Evolutionary conservation across 805 yeast genomes (phyloP).

Genomic region (Cyberlindnera xylosilytica): DNA sequence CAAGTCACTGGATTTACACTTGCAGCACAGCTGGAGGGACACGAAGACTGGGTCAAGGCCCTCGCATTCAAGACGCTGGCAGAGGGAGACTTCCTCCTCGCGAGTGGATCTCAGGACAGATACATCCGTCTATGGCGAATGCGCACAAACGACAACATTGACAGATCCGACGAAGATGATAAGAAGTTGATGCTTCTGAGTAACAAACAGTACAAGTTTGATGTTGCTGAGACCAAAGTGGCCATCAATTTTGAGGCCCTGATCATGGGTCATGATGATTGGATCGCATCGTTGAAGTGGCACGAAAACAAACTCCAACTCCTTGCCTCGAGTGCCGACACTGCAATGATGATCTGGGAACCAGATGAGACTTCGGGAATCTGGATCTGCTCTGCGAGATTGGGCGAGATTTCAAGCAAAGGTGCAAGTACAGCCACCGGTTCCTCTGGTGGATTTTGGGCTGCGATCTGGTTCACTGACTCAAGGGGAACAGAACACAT

Average conservation of each 20-base stretch:
- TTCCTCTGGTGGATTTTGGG: slow-evolving; percentile 74
- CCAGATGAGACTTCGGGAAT: slow-evolving; percentile 84
- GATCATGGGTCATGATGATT: slow-evolving; percentile 97
- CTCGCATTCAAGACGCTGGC: slow-evolving; percentile 51
- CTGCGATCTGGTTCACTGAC: slow-evolving; percentile 63
- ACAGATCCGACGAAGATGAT: slow-evolving; percentile 53
- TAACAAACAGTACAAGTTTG: slow-evolving; percentile 70
- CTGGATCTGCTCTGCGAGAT: slow-evolving; percentile 77
- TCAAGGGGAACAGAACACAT: slow-evolving; percentile 43
- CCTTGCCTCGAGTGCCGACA: slow-evolving; percentile 87
- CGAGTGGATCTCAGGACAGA: slow-evolving; percentile 91
- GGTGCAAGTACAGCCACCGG: slow-evolving; percentile 99
- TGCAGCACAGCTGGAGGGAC: slow-evolving; percentile 71
- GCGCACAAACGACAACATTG: slow-evolving; percentile 50
- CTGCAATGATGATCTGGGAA: slow-evolving; percentile 91
- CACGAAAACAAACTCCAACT: slow-evolving; percentile 53
- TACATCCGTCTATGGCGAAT: slow-evolving; percentile 89
- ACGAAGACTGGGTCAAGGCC: slow-evolving; percentile 93
- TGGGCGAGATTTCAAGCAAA: slow-evolving; percentile 91
- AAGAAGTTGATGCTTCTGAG: slow-evolving; percentile 52
- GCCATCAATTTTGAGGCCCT: slow-evolving; percentile 85
- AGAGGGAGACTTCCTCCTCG: slow-evolving; percentile 59
- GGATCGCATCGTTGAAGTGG: slow-evolving; percentile 89
- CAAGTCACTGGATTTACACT: slow-evolving; percentile 28
- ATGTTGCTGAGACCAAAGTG: slow-evolving; percentile 36